Evolutionary conservation across 2,329 filamentous ascomycete genomes (phyloP).

Genomic region (Neonectria coccinea): DNA sequence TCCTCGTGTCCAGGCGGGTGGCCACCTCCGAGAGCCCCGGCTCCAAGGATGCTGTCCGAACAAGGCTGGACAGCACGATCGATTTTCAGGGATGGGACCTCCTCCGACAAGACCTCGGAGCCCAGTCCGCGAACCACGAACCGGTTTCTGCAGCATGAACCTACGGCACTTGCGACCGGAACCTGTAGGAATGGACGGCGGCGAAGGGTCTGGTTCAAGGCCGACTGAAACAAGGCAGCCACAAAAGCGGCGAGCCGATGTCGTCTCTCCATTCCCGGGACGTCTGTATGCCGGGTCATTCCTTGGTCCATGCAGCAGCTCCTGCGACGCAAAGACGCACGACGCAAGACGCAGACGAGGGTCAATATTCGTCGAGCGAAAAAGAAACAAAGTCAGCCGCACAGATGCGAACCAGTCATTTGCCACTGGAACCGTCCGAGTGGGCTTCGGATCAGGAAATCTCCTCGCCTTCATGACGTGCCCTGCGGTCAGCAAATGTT

Average conservation of each 20-base stretch:
- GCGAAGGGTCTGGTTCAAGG: slow-evolving; percentile 28
- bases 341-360: slow-evolving; percentile 26
- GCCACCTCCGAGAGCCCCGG: slow-evolving; percentile 33
- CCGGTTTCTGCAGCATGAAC: slow-evolving; percentile 34
- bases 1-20: slow-evolving; percentile 40
- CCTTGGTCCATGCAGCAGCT: slow-evolving; percentile 37
- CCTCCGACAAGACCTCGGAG: slow-evolving; percentile 33
- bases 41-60: slow-evolving; percentile 26
- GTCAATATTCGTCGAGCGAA: slow-evolving; percentile 19
- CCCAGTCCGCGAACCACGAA: slow-evolving; percentile 38
- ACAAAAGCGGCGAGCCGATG: slow-evolving; percentile 27
- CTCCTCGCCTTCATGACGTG: slow-evolving; percentile 21
- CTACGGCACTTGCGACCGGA: slow-evolving; percentile 30
- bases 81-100: slow-evolving; percentile 32
- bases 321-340: not conserved
- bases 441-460: slow-evolving; percentile 25
- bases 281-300: slow-evolving; percentile 32
- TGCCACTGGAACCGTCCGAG: slow-evolving; percentile 27
- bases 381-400: slow-evolving; percentile 28
- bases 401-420: slow-evolving; percentile 37
- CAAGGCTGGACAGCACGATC: slow-evolving; percentile 32
- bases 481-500: slow-evolving; percentile 22
- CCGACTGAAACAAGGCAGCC: slow-evolving; percentile 42
- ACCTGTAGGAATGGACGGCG: slow-evolving; percentile 13
- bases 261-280: slow-evolving; percentile 18